These are phyloP conservation scores for Candida pseudoviswanathii DNA, from an alignment of 1,139 yeast species.

Conservation along the genomic window DNA sequence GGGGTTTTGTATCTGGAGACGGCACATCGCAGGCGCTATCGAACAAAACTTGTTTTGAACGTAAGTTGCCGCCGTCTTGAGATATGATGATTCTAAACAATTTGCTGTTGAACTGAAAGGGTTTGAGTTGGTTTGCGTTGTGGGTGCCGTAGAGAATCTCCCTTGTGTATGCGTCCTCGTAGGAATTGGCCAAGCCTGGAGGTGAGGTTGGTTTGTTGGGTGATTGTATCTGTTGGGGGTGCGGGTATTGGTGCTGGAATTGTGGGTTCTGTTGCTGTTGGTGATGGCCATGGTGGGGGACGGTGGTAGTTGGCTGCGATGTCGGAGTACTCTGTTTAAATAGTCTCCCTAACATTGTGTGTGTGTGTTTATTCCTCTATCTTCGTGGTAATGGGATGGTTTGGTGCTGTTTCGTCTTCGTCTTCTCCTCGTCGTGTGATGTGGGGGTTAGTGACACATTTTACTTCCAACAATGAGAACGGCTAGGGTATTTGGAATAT, in stretches of 20 bases:
- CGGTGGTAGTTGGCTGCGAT: constrained; percentile 6
- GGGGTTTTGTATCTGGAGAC: neutral
- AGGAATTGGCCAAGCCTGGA: constrained; percentile 23
- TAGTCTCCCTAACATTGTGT: constrained; percentile 30
- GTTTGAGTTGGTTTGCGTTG: constrained; percentile 30
- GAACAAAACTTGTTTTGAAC: constrained; percentile 50
- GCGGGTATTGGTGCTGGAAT: constrained; percentile 12
- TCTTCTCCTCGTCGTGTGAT: neutral
- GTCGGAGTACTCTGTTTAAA: constrained; percentile 26
- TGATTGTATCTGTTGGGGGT: constrained; percentile 18
- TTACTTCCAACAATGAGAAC: neutral
- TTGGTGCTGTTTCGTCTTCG: neutral
- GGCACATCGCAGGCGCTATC: constrained; percentile 40
- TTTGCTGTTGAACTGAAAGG: constrained; percentile 34
- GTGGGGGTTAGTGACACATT: neutral
- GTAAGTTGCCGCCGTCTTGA: constrained; percentile 54
- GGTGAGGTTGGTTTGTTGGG: constrained; percentile 11
- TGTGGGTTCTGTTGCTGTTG: constrained; percentile 10
- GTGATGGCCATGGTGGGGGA: constrained; percentile 12
- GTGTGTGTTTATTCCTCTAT: neutral
- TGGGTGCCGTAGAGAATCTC: constrained; percentile 47
- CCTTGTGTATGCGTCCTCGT: constrained; percentile 46
- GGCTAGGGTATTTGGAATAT: neutral
- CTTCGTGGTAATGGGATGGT: neutral
- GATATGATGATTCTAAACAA: constrained; percentile 48